Base-by-base conservation (phyloP, 257 asterid genomes). In the Solanum neorickii region DNA sequence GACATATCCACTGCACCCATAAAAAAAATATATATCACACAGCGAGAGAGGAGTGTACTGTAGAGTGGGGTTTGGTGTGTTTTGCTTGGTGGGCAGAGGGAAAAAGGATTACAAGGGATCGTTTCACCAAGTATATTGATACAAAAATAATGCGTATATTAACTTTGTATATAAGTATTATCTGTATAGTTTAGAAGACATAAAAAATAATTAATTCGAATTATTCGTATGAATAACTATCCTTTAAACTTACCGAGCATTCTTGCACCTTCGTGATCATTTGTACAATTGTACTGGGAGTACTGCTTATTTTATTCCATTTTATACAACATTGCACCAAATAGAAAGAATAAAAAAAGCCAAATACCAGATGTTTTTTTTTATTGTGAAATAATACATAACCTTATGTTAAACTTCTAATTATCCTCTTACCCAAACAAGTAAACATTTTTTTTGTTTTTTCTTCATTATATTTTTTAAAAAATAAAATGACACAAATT, bases 1-100 rank as follows among this genome's bases (percentile, higher is more conserved):
- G 91, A 89, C 92, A 88, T 87, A 88, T 87, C 83, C 87, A 68
- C 85, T 82, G 31, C 47, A 83, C 89, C 87, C 23, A 3, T 16
- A 84, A 2, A 80, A 3, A 1, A 80, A 3, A 62, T 80, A 78
- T 33, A 87, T 0, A 3, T 47, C 46, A 83, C 29, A 15, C 13
- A 46, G 27, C 60, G 83, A 86, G 87, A 68, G 88, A 84, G 29
- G 15, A 70, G 44, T 69, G 20, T 23, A 29, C 13, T 7, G 46
- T 10, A 35, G 5, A 73, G 77, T 35, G 11, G 14, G 70, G 31
- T 74, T 74, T 44, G 9, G 9, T 37, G 29, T 73, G 49, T 16
- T 35, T 21, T 73, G 47, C 10, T 35, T 35, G 47, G 5, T 0
- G 9, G 16, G 33, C 20, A 7, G 42, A 29, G 65, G 72, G 42